phyloP scores from a whole-genome alignment of 495 filamentous ascomycete species.

The Gamarada debralockiae region DNA sequence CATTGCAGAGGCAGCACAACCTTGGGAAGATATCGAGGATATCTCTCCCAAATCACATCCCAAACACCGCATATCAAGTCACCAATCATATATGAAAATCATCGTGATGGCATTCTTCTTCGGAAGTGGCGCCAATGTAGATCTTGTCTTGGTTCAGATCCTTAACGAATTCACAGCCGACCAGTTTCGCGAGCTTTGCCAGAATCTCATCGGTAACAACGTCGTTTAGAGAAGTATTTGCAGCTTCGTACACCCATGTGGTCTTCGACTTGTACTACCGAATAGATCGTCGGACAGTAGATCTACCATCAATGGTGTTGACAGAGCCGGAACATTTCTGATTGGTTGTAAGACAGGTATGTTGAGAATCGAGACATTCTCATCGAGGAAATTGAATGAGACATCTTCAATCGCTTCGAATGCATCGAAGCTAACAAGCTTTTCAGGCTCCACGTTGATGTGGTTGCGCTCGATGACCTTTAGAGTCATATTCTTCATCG shows the following conservation, averaged over 20 bases:
- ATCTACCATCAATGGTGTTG: too few species aligned
- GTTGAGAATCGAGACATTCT: neutral
- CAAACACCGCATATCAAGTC: neutral
- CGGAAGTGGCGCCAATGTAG: conserved; percentile 29
- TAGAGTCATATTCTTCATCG: too few species aligned
- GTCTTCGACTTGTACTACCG: neutral
- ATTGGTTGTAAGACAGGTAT: neutral
- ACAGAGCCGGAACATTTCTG: too few species aligned
- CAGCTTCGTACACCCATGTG: conserved; percentile 9
- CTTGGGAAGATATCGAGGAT: too few species aligned
- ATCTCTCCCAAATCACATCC: too few species aligned
- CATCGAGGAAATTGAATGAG: neutral
- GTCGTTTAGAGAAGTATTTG: neutral
- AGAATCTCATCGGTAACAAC: conserved; percentile 22
- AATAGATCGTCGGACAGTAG: too few species aligned
- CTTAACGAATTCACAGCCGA: conserved; percentile 23
- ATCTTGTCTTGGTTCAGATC: conserved; percentile 24
- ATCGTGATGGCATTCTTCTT: conserved; percentile 18
- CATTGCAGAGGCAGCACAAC: too few species aligned
- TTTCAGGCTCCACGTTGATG: too few species aligned
- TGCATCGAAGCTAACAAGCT: too few species aligned
- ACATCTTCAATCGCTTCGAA: too few species aligned
- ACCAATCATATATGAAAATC: too few species aligned
- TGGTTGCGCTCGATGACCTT: too few species aligned
- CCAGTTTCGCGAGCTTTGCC: conserved; percentile 22